Base-by-base conservation (phyloP, 768 basidiomycete species). In the Rhizopogon vesiculosus region DNA sequence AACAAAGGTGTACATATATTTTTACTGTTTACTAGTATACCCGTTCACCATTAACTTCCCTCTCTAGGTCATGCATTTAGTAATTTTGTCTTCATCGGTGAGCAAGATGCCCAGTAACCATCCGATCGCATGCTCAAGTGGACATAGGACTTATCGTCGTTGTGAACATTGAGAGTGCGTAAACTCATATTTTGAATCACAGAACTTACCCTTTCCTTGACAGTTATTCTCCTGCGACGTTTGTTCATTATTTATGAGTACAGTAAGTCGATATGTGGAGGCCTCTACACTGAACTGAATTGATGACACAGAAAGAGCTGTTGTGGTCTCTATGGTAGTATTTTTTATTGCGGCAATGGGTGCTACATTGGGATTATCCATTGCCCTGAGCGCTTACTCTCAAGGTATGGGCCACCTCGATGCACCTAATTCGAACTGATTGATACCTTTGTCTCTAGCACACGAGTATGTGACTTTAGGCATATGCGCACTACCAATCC, bases 231-330 rank as follows among this genome's bases (percentile, higher is more conserved):
- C 15, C 29, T 54, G 25, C 41, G n/a, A 25, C 43, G 44, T 19
- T n/a, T 54, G 10, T 54, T 54, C 12, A 42, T 33, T 29, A 43
- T 54, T 35, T 54, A 43, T 33, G 29, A 54, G n/a, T 9, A 46
- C 28, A n/a, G 53, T 54, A 54, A 3, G 43, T 18, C 9, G 25
- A 46, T 33, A 19, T n/a, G 6, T 3, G n/a, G 15, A 18, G 25
- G 7, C 42, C n/a, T 3, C n/a, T 19, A 6, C 3, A 28, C 7
- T 8, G 0, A 45, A 7, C 16, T 50, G 18, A 48, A 5, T 3
- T 42, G 16, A 5, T 48, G 19, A 15, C 7, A 29, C 35, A 54
- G 53, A 43, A 43, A 35, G 22, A 48, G 9, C n/a, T 18, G 19
- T 54, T 7, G 43, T 45, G 18, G 33, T 54, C 9, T 44, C 53